Percentiles rank a stretch among this genome's conserved stretches.
These are phyloP conservation scores for Petunia secreta DNA, from an alignment of 257 asterid species.

Conservation along the genomic window DNA sequence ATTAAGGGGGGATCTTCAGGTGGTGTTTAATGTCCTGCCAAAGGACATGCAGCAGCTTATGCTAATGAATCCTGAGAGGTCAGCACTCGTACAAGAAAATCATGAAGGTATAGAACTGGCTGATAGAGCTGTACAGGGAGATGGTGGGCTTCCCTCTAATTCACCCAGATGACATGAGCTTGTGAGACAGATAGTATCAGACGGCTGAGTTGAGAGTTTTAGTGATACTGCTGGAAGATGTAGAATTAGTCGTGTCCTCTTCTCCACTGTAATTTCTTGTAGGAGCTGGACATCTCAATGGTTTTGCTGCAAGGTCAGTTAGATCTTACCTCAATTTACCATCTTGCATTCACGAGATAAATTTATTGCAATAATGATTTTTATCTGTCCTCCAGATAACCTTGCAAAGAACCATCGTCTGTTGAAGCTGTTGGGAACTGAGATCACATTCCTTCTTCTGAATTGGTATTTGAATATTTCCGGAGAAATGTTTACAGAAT, in stretches of 20 bases:
- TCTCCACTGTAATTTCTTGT: constrained; percentile 30
- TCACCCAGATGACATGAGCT: constrained; percentile 45
- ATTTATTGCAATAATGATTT: neutral
- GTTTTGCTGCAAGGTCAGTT: constrained; percentile 47
- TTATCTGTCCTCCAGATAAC: constrained; percentile 15
- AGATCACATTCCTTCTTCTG: constrained; percentile 21
- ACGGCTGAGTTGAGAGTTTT: constrained; percentile 22
- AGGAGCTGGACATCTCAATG: constrained; percentile 31
- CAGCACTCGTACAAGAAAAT: constrained; percentile 58
- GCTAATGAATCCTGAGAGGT: constrained; percentile 77
- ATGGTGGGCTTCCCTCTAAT: constrained; percentile 33
- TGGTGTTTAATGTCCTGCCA: constrained; percentile 71
- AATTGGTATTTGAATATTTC: constrained; percentile 18
- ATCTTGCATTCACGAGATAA: neutral
- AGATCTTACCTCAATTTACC: constrained; percentile 22
- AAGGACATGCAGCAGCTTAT: constrained; percentile 85
- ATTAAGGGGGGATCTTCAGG: constrained; percentile 75
- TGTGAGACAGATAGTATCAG: constrained; percentile 25
- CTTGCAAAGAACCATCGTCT: neutral
- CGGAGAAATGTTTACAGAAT: neutral
- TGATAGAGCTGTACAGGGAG: constrained; percentile 26
- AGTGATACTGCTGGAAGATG: constrained; percentile 9
- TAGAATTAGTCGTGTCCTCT: constrained; percentile 27
- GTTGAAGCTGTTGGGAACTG: constrained; percentile 16
- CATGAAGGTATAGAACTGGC: constrained; percentile 33